Conservation (phyloP, 805 yeast genomes). For the Metschnikowia vanudenii region DNA sequence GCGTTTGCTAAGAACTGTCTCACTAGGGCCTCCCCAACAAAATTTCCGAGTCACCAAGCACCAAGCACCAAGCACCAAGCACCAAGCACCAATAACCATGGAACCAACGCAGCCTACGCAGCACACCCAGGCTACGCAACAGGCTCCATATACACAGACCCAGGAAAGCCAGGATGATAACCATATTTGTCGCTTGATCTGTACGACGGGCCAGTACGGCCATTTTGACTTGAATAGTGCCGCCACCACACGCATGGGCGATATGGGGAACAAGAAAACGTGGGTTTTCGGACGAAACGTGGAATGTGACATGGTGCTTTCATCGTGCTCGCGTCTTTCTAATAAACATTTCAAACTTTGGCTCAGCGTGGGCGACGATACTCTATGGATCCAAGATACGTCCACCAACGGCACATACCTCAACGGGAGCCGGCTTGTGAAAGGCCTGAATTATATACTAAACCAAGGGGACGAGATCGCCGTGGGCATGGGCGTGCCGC, state of each 20-base stretch:
- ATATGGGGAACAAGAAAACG: constrained; percentile 26
- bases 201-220: constrained; percentile 56
- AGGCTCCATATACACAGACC: constrained; percentile 18
- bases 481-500: constrained; percentile 81
- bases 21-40: too few relatives aligned
- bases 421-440: constrained; percentile 69
- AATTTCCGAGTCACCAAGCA: too few relatives aligned
- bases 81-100: too few relatives aligned
- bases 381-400: constrained; percentile 64
- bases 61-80: too few relatives aligned
- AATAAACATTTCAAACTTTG: constrained; percentile 72
- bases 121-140: constrained; percentile 23
- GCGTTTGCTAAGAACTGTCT: too few relatives aligned
- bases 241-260: constrained; percentile 16
- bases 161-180: constrained; percentile 21
- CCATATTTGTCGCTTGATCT: constrained; percentile 54
- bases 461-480: constrained; percentile 92
- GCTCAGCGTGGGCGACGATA: constrained; percentile 56
- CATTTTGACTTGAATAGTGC: constrained; percentile 45
- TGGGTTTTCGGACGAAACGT: constrained; percentile 79
- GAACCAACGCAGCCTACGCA: constrained; percentile 10
- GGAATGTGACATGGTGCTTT: constrained; percentile 62
- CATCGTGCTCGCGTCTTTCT: constrained; percentile 61
- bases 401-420: constrained; percentile 94
- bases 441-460: constrained; percentile 74